Evolutionary conservation across 192 early-diverging fungal species (phyloP).

Genomic region (Jimgerdemannia lactiflua): DNA sequence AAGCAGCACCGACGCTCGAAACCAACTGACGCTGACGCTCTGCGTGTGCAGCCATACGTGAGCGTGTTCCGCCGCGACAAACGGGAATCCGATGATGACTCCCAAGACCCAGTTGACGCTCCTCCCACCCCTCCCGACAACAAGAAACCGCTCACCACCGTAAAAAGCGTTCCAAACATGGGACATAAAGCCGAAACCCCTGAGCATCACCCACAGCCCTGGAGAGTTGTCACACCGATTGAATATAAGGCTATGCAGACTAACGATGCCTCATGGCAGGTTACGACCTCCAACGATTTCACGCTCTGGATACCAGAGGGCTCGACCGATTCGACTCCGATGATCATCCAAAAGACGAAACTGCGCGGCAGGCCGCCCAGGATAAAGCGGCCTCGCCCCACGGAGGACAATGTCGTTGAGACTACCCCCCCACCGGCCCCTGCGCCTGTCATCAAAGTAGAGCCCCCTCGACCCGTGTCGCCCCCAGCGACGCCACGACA

Average conservation of each 20-base stretch:
- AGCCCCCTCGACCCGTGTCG: background rate
- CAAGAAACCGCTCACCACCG: background rate
- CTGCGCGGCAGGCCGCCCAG: constrained; percentile 14
- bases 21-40: background rate
- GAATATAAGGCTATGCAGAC: constrained; percentile 16
- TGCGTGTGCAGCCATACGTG: background rate
- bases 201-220: background rate
- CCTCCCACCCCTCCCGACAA: background rate
- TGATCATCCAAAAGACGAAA: constrained; percentile 6
- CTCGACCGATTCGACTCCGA: constrained; percentile 5
- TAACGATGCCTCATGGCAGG: constrained; percentile 9
- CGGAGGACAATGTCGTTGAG: background rate
- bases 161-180: background rate
- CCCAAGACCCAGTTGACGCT: background rate
- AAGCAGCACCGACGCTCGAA: background rate
- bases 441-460: background rate
- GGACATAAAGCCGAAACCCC: too few relatives aligned
- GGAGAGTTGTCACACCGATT: constrained; percentile 10
- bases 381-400: constrained; percentile 5
- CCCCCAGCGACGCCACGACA: background rate
- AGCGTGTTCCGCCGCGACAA: background rate
- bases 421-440: background rate
- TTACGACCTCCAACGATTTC: constrained; percentile 16
- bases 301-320: background rate
- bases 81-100: background rate